A percentile compares a stretch with the other conserved stretches of the same genome.
phyloP scores from a whole-genome alignment of 2,329 filamentous ascomycete species.

The Aspergillus tanneri region DNA sequence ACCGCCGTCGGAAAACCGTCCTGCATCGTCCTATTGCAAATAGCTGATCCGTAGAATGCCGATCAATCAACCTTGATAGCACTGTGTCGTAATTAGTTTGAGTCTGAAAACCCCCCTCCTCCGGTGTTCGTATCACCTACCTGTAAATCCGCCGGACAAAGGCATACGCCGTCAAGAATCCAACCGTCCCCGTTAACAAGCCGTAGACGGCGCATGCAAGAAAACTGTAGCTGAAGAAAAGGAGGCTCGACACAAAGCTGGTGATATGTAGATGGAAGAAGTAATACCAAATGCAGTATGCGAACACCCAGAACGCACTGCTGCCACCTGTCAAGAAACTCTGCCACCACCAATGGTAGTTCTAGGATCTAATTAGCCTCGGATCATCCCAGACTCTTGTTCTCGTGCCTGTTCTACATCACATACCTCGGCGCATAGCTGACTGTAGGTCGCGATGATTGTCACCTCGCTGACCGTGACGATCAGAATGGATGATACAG shows the following conservation, averaged over 20 bases:
- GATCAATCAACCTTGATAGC: constrained; percentile 37
- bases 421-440: constrained; percentile 71
- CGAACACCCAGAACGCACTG: constrained; percentile 76
- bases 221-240: constrained; percentile 84
- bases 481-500: constrained; percentile 69
- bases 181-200: constrained; percentile 76
- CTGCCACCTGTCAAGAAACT: constrained; percentile 77
- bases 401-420: too few species aligned
- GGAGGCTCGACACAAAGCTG: constrained; percentile 72
- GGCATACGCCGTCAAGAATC: constrained; percentile 78
- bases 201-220: constrained; percentile 80
- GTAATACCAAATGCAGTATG: constrained; percentile 83
- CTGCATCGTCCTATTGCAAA: too few species aligned
- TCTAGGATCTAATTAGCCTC: constrained; percentile 43
- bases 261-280: constrained; percentile 75
- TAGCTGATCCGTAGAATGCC: not conserved
- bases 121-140: constrained; percentile 47
- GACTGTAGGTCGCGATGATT: constrained; percentile 77
- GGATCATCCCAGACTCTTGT: too few species aligned
- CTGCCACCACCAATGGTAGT: constrained; percentile 92
- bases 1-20: too few species aligned
- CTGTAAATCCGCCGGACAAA: constrained; percentile 83
- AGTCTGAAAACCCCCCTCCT: too few species aligned
- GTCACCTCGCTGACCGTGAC: constrained; percentile 80
- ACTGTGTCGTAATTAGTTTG: constrained; percentile 17